Base-by-base conservation (phyloP, 2,329 filamentous ascomycete species). In the Teratosphaeria nubilosa region DNA sequence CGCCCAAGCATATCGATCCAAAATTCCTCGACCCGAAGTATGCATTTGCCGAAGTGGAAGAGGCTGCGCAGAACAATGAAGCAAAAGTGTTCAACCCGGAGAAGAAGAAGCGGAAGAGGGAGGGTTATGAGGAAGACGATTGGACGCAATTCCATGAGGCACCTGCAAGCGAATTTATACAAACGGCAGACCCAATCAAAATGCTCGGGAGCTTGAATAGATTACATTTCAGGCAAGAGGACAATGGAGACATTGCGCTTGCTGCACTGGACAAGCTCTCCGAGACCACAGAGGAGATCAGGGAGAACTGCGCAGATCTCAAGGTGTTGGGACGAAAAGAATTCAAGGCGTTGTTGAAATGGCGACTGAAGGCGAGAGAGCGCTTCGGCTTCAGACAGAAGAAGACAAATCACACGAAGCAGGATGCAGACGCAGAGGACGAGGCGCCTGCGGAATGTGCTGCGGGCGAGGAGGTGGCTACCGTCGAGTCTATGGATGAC, bases 71-170 rank as follows among this genome's bases (percentile, higher is more conserved):
- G 1, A 99, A 97, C 74, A 95, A 97, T 66, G 94, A 99, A 73
- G 94, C 94, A 45, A 96, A 95, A 73, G 94, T 99, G 1, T 99
- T 92, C 79, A 96, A 99, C 64, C 94, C 94, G 0, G 94, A 99
- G 71, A 80, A 90, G 70, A 99, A 97, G 81, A 99, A 96, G 83
- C 81, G 94, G 59, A 97, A 96, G 82, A 82, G 94, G 78, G 92
- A 95, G 51, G 94, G 94, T 80, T 99, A 99, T 65, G 92, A 97
- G 65, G 94, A 99, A 74, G 92, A 90, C 37, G 91, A 99, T 64
- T 96, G 87, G 73, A 92, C 85, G 4, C 90, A 96, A 67, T 95
- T 88, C 78, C 95, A 96, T 72, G 90, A 96, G 69, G 82, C 88
- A 2, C 78, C 90, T 0, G 92, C 91, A 0, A 94, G 86, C 71